Percentiles rank a stretch among this genome's conserved stretches.
Conservation (phyloP, 352 stramenopile genomes). For the Nothophytophthora sp. region DNA sequence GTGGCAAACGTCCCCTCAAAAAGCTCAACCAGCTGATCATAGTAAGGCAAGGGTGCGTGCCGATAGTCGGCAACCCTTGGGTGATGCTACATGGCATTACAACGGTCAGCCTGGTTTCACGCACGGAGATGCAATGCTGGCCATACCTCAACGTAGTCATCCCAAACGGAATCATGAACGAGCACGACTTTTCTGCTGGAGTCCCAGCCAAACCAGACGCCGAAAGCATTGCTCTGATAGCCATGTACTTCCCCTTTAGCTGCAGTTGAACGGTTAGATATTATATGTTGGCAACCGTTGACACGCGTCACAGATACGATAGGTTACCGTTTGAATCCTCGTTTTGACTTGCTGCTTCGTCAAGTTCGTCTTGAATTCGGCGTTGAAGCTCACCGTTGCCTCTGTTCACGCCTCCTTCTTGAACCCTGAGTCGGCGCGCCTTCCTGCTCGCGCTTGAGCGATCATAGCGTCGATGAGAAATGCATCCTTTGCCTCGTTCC, state of each 20-base stretch:
- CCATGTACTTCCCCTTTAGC: background rate
- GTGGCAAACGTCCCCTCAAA: slow-evolving; percentile 2
- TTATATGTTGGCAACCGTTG: background rate
- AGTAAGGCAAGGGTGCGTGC: background rate
- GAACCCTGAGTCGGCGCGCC: slow-evolving; percentile 1
- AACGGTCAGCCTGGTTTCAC: background rate
- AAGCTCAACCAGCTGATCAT: background rate
- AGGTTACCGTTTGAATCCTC: background rate
- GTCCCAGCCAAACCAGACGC: slow-evolving; percentile 4
- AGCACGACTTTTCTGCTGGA: background rate
- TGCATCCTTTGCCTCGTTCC: too few species aligned
- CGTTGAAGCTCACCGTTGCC: background rate
- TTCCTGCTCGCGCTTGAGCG: slow-evolving; percentile 5
- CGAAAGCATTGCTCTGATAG: background rate
- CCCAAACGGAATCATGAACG: slow-evolving; percentile 1
- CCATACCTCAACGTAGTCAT: background rate
- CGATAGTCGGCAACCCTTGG: slow-evolving; percentile 1
- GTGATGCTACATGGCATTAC: background rate
- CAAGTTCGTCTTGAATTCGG: background rate
- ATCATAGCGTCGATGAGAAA: too few species aligned
- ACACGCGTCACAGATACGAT: too few species aligned
- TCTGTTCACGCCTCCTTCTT: slow-evolving; percentile 5
- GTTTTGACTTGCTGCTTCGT: slow-evolving; percentile 1
- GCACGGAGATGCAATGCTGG: background rate
- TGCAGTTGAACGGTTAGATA: background rate